phyloP scores from a whole-genome alignment of 2,329 filamentous ascomycete genomes.

The Penicillium oxalicum region DNA sequence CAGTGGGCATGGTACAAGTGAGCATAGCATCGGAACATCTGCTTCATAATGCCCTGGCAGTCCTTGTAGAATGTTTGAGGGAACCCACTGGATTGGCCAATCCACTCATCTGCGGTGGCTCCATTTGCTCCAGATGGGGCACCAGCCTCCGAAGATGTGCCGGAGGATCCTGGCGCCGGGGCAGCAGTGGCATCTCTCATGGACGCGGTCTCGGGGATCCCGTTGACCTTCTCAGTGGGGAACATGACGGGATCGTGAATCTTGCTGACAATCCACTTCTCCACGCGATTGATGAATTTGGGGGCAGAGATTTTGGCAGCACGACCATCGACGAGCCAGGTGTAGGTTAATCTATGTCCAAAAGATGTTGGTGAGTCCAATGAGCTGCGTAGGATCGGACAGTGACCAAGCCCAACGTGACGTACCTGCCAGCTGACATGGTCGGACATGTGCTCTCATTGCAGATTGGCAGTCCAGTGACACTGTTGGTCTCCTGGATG shows the following conservation, averaged over 20 bases:
- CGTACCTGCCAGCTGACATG: conserved; percentile 91
- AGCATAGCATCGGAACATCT: conserved; percentile 98
- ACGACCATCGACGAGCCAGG: conserved; percentile 84
- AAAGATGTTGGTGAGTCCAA: conserved; percentile 11
- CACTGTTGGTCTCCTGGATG: conserved; percentile 77
- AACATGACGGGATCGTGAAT: conserved; percentile 86
- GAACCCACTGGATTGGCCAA: conserved; percentile 89
- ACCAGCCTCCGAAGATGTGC: conserved; percentile 30
- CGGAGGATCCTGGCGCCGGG: conserved; percentile 24
- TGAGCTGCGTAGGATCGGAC: conserved; percentile 3
- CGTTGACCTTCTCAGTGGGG: conserved; percentile 71
- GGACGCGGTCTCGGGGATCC: conserved; percentile 51
- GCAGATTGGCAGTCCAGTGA: conserved; percentile 69
- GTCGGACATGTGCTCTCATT: conserved; percentile 77
- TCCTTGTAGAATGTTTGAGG: conserved; percentile 83
- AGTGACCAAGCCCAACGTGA: conserved; percentile 24
- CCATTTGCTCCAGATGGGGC: conserved; percentile 51
- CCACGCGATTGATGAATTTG: conserved; percentile 92
- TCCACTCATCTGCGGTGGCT: conserved; percentile 54
- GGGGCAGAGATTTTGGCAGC: conserved; percentile 87
- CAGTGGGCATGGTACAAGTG: conserved; percentile 98
- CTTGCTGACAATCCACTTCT: conserved; percentile 96
- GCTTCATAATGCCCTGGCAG: conserved; percentile 89
- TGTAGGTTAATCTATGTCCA: conserved; percentile 73
- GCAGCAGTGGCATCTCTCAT: conserved; percentile 48